Evolutionary conservation across 139 green algal genomes (phyloP), one percentile per base, ranked within the genome.

Genomic region (Picochlorum sp.): DNA sequence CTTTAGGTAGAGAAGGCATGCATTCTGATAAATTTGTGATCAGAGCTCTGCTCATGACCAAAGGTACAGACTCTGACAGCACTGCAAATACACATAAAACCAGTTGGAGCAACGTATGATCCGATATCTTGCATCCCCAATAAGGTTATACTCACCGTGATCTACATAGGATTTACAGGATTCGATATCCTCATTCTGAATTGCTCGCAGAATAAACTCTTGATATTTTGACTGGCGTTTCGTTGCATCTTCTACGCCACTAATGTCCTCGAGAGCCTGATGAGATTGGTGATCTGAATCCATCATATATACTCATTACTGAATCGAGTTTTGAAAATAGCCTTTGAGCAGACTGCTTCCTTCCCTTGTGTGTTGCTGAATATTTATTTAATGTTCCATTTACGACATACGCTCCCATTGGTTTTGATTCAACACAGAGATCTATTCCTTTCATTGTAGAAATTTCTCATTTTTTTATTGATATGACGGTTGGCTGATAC

Each of bases 1-100:
- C 77, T 3, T 67, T 18, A 10, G 78, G 64, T n/a, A 95, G 65
- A 55, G 71, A 67, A 23, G 49, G 49, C 2, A 92, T 57, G 26
- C 78, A 78, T 56, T 89, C 71, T 0, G 87, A 73, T 66, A 92
- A 89, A 0, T 61, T 34, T 41, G 69, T 45, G 44, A 95, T 67
- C 61, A 95, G 52, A 66, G 89, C 79, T 4, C 88, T 65, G 57
- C 81, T 90, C 21, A 95, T 70, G 2, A 94, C 86, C 3, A 95
- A 75, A 6, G 85, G 82, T n/a, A 95, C 85, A 0, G 76, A 75
- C 18, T 95, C 88, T 9, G 82, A 87, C 3, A 95, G 60, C 68
- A 95, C 87, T 95, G 80, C 70, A 62, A 10, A 41, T 21, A 20
- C 5, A 54, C 15, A 54, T 20, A 30, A 0, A 34, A 34, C 23